phyloP scores from a whole-genome alignment of 2,329 filamentous ascomycete genomes.

The Diaporthe vaccinii region DNA sequence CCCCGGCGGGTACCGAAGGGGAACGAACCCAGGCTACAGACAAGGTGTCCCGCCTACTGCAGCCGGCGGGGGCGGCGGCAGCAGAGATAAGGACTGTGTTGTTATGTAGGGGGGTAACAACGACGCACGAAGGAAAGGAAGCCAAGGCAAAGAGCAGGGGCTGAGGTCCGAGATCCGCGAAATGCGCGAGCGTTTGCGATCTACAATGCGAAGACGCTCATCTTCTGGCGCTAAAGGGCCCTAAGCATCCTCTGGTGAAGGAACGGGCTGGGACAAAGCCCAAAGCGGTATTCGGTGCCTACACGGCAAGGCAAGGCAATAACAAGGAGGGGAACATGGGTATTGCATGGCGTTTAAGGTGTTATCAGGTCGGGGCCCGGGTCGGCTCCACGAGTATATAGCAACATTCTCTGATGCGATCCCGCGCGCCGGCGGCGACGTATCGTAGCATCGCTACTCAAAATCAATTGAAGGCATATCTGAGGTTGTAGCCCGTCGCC shows the following conservation, averaged over 20 bases:
- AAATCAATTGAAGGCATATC: slow-evolving; percentile 1
- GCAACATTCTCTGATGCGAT: slow-evolving; percentile 13
- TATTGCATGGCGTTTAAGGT: slow-evolving; percentile 28
- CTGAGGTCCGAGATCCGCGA: background rate
- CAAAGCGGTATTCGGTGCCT: background rate
- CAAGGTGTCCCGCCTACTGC: slow-evolving; percentile 48
- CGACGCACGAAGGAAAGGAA: background rate
- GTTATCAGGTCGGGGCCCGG: background rate
- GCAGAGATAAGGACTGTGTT: slow-evolving; percentile 56
- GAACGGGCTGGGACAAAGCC: background rate
- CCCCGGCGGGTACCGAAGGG: slow-evolving; percentile 10
- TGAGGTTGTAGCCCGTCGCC: background rate
- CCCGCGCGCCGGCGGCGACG: background rate
- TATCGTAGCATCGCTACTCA: slow-evolving; percentile 11
- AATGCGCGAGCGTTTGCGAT: slow-evolving; percentile 1
- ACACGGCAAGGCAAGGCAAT: background rate
- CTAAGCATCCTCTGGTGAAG: background rate
- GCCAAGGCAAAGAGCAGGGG: background rate
- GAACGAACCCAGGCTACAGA: slow-evolving; percentile 33
- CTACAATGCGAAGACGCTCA: slow-evolving; percentile 2
- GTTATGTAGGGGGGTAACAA: slow-evolving; percentile 58
- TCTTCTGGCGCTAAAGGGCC: background rate
- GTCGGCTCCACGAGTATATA: background rate
- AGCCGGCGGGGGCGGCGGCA: slow-evolving; percentile 42
- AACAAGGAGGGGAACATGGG: background rate